phyloP scores from a whole-genome alignment of 2,329 filamentous ascomycete genomes.

The Cryoendolithus antarcticus region DNA sequence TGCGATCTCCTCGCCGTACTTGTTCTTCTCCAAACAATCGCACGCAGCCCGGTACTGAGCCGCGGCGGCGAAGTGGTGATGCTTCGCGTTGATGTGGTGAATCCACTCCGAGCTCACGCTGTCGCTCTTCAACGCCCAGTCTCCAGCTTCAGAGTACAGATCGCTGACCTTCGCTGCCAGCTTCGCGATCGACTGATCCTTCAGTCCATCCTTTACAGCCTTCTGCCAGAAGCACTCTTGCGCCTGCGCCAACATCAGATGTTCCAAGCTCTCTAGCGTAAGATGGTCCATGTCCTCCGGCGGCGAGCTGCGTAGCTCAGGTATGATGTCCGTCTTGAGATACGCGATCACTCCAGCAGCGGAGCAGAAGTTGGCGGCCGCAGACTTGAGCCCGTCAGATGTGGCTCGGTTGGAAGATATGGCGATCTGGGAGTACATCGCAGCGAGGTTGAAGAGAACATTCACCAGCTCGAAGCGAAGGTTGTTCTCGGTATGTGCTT shows the following conservation, averaged over 20 bases:
- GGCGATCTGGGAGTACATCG: constrained; percentile 91
- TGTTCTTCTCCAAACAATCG: constrained; percentile 84
- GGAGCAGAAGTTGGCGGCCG: constrained; percentile 80
- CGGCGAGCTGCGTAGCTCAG: constrained; percentile 69
- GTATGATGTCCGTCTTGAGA: constrained; percentile 63
- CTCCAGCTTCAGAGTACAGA: constrained; percentile 71
- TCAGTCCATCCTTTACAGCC: constrained; percentile 84
- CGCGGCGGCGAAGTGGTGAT: constrained; percentile 91
- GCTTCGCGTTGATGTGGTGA: constrained; percentile 92
- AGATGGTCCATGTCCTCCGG: constrained; percentile 92
- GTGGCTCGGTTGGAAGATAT: constrained; percentile 65
- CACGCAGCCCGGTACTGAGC: constrained; percentile 86
- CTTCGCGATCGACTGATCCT: constrained; percentile 84
- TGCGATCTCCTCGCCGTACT: constrained; percentile 91
- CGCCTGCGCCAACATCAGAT: constrained; percentile 79
- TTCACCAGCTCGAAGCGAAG: constrained; percentile 78
- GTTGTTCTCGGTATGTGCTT: constrained; percentile 41
- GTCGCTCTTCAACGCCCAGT: constrained; percentile 78
- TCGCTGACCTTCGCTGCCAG: constrained; percentile 85
- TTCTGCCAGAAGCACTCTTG: constrained; percentile 99
- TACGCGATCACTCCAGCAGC: constrained; percentile 74
- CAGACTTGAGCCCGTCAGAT: constrained; percentile 71
- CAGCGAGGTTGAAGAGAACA: constrained; percentile 81
- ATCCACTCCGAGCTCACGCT: constrained; percentile 92
- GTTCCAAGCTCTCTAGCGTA: constrained; percentile 70